phyloP scores from a whole-genome alignment of 129 eudicot genomes.

The Rutidosis leptorrhynchoides region DNA sequence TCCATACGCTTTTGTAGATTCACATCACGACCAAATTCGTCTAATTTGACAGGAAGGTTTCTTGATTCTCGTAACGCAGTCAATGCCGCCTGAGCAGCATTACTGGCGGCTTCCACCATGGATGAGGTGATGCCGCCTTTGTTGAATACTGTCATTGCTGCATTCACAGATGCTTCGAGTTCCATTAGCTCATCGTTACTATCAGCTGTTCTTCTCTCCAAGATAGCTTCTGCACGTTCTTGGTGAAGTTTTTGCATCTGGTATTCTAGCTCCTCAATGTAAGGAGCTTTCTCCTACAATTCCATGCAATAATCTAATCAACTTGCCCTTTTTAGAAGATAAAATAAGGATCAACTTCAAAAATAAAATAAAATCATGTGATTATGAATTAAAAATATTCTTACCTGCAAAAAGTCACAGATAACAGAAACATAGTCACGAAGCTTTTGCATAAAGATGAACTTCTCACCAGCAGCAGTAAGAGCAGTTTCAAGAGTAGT shows the following conservation, averaged over 20 bases:
- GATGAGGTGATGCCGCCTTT: constrained; percentile 57
- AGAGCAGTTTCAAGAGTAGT: constrained; percentile 58
- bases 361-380: constrained; percentile 1
- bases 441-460: constrained; percentile 95
- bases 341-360: background rate
- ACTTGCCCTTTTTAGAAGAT: background rate
- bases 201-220: constrained; percentile 78
- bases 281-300: constrained; percentile 81
- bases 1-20: constrained; percentile 85
- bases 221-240: constrained; percentile 71
- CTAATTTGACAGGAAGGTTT: constrained; percentile 72
- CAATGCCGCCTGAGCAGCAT: constrained; percentile 67
- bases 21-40: constrained; percentile 80
- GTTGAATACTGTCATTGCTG: constrained; percentile 56
- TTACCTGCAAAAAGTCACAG: constrained; percentile 95
- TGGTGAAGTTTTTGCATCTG: constrained; percentile 92
- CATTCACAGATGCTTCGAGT: constrained; percentile 71
- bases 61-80: constrained; percentile 47
- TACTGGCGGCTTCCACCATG: constrained; percentile 53
- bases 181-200: constrained; percentile 71
- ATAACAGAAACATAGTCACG: constrained; percentile 88
- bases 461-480: constrained; percentile 86
- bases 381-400: constrained; percentile 31
- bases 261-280: constrained; percentile 85
- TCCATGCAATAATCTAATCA: background rate